A percentile compares a stretch with the other conserved stretches of the same genome.
These are phyloP conservation scores for Monosporozyma aerobia DNA, from an alignment of 805 yeast genomes.

Conservation along the genomic window DNA sequence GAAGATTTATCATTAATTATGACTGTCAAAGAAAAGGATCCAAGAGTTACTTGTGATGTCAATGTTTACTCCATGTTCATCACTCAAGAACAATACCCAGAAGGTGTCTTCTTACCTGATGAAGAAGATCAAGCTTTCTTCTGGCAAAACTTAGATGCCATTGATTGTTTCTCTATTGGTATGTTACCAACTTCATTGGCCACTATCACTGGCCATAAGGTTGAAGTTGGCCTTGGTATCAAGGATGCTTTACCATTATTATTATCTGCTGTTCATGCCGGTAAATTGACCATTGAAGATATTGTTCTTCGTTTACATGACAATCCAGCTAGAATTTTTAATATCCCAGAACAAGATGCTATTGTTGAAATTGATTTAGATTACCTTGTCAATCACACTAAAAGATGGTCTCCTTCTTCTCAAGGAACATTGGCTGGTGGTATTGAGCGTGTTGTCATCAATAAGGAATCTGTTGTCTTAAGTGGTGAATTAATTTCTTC, in stretches of 20 bases:
- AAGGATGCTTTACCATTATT: constrained; percentile 75
- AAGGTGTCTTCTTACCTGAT: constrained; percentile 67
- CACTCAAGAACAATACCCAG: constrained; percentile 61
- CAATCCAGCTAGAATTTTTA: constrained; percentile 75
- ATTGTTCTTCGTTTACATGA: constrained; percentile 66
- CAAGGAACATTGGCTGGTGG: constrained; percentile 59
- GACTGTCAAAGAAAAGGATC: constrained; percentile 75
- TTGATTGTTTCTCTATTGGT: constrained; percentile 87
- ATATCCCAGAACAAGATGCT: constrained; percentile 65
- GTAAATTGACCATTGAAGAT: constrained; percentile 62
- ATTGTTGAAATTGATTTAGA: constrained; percentile 77
- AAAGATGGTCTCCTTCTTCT: constrained; percentile 47
- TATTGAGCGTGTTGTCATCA: constrained; percentile 78
- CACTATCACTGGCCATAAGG: constrained; percentile 48
- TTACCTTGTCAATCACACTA: constrained; percentile 37
- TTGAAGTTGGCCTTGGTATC: constrained; percentile 67
- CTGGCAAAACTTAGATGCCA: constrained; percentile 62
- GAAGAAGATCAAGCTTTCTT: constrained; percentile 70
- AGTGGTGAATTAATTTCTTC: constrained; percentile 66
- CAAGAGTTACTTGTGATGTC: constrained; percentile 85
- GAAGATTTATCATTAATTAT: constrained; percentile 77
- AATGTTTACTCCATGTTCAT: constrained; percentile 70
- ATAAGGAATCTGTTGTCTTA: constrained; percentile 69
- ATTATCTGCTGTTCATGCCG: constrained; percentile 67
- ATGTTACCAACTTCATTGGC: constrained; percentile 67